Evolutionary conservation across 106 monocot species (phyloP), one percentile per base, ranked within the genome.

Genomic region (Phalaenopsis aphrodite): DNA sequence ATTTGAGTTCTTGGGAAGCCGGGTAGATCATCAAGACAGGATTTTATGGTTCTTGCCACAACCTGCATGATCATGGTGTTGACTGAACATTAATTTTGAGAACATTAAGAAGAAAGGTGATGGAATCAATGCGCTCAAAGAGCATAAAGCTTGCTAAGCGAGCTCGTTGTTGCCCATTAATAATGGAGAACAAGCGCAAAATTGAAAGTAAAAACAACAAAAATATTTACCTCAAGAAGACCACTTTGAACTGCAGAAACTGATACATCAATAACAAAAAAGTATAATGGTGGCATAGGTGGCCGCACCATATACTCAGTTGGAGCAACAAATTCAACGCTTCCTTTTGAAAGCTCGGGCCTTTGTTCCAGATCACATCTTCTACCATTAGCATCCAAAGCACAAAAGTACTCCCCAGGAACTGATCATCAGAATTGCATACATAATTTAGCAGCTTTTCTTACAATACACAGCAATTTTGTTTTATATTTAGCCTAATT

Each of bases 261-360:
- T 77, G 99, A 99, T 56, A 99, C 99, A 78, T 99, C 99, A 66
- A 99, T 95, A 74, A 99, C 81, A 71, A 99, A 99, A 88, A 99
- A 99, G 74, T 93, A 99, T 42, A 86, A 56, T 68, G 99, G 99
- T 17, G 99, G 99, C 99, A 99, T 99, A 72, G 99, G 94, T 55
- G 94, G 94, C 71, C 99, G 92, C 80, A 99, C 91, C 99, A 99
- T 99, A 77, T 99, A 99, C 80, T 99, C 99, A 71, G 99, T 90
- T 81, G 93, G 89, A 82, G 99, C 99, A 87, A 95, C 89, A 91
- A 99, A 91, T 78, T 99, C 94, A 43, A 99, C 89, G 81, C 94
- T 95, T 77, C 99, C 99, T 83, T 90, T 93, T 21, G 74, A 87
- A 82, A 99, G 91, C 78, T 99, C 99, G 12, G 99, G 94, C 58